Evolutionary conservation across 1,284 basidiomycete genomes (phyloP), one percentile per base, ranked within the genome.

Genomic region (Leccinum pachyderme): DNA sequence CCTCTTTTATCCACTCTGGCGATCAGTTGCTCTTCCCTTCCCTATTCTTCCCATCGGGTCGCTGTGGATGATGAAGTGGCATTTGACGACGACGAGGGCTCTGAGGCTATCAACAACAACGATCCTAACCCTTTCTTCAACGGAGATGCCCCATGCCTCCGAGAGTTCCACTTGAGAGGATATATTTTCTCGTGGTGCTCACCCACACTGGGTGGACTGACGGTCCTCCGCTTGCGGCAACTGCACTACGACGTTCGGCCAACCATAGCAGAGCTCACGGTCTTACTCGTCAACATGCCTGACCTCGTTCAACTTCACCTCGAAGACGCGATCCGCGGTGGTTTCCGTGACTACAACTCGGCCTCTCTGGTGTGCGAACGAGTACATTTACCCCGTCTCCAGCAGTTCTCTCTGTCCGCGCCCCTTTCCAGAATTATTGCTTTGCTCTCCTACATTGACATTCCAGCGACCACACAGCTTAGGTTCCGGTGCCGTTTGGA

Each of bases 171-270:
- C 11, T 32, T 43, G 22, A 41, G n/a, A 11, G 25, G 39, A 11
- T 7, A 4, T 24, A 7, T 29, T 22, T 8, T 41, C 3, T 12
- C 32, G 1, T 29, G 52, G 32, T 52, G 32, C 27, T 29, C 51
- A 15, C 32, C 51, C 5, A 43, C 27, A 37, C 51, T 52, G 12
- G 9, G 51, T 52, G 51, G 51, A 25, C 13, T 53, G 35, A 52
- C 52, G 28, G 52, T 25, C 52, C 27, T 54, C 18, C 22, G 22
- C 7, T 8, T 55, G 22, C 3, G 22, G 8, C 6, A 31, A 5
- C 24, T 53, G 15, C 28, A 31, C n/a, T 7, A 11, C 12, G 28
- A 15, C 7, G 22, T 55, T 55, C 53, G n/a, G 11, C 51, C 32
- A 25, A 46, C 51, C 27, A 25, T 46, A 4, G 7, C 15, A 7